These are phyloP conservation scores for Penicillium sp. DNA, from an alignment of 2,329 filamentous ascomycete species.

Conservation along the genomic window DNA sequence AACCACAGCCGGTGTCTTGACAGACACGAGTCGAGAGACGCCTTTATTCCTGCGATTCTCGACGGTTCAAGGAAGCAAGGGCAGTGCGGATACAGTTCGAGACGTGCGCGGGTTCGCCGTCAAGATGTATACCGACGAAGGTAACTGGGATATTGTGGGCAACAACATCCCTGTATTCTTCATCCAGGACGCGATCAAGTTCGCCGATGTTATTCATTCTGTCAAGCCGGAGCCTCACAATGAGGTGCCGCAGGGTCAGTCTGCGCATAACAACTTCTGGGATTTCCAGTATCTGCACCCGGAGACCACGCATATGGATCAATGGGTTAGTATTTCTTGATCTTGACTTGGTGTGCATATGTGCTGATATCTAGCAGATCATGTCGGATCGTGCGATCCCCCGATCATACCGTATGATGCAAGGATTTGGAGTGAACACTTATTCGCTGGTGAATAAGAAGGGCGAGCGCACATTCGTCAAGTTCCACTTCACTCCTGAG, in stretches of 20 bases:
- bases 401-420: constrained; percentile 39
- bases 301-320: constrained; percentile 37
- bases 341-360: neutral
- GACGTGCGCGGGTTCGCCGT: constrained; percentile 54
- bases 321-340: constrained; percentile 27
- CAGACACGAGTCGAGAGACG: constrained; percentile 67
- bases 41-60: constrained; percentile 73
- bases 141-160: constrained; percentile 46
- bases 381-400: constrained; percentile 41
- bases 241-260: constrained; percentile 53
- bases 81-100: constrained; percentile 62
- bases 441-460: constrained; percentile 35
- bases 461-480: constrained; percentile 38
- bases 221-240: constrained; percentile 45
- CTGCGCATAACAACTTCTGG: constrained; percentile 55
- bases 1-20: constrained; percentile 64
- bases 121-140: constrained; percentile 56
- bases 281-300: constrained; percentile 39
- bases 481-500: constrained; percentile 37
- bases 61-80: constrained; percentile 72
- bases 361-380: constrained; percentile 20
- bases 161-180: constrained; percentile 47
- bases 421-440: constrained; percentile 40
- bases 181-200: constrained; percentile 44
- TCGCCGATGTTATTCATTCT: constrained; percentile 44